Base-by-base conservation (phyloP, 768 basidiomycete species). In the Xerocomus potaroensis region DNA sequence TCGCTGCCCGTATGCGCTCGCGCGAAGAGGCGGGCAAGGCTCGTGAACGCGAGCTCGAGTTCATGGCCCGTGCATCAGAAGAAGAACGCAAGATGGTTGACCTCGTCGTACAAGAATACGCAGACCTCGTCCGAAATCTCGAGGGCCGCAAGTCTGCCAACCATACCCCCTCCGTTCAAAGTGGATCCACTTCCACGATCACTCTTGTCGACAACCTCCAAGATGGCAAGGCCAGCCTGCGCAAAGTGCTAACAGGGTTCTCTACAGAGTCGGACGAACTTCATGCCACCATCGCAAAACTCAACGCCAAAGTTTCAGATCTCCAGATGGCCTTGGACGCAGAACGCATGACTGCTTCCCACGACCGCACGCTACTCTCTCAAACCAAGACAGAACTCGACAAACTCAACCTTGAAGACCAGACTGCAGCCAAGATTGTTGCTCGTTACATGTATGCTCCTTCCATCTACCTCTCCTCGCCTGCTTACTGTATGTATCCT, bases 371-470 rank as follows among this genome's bases (percentile, higher is more conserved):
- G 0, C 71, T 76, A 45, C 64, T 84, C 12, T 74, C 77, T 0
- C 61, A 69, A 24, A 64, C 71, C 4, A 72, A 72, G 34, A 65
- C 71, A 1, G 79, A 81, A 50, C 67, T 87, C 14, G 76, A 85
- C 43, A 72, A 69, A 54, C 69, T 78, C 38, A 68, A 71, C 52
- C 61, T 80, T 15, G 85, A 90, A 40, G 87, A 91, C 47, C 76
- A 72, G n/a, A 77, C 83, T 0, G 88, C 89, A 3, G 82, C 83
- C 11, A 86, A 82, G 57, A 86, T 91, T 79, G 89, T 92, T 23
- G 79, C 87, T 22, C 78, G 86, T 30, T 91, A 91, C 62, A 91
- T 91, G 89, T 89, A 54, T 45, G 81, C 70, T 27, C 7, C n/a
- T 31, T 14, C 14, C 15, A 4, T 33, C 5, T 23, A 15, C 9